These are phyloP conservation scores for Allium cepa DNA, from an alignment of 106 monocot species.

Conservation along the genomic window DNA sequence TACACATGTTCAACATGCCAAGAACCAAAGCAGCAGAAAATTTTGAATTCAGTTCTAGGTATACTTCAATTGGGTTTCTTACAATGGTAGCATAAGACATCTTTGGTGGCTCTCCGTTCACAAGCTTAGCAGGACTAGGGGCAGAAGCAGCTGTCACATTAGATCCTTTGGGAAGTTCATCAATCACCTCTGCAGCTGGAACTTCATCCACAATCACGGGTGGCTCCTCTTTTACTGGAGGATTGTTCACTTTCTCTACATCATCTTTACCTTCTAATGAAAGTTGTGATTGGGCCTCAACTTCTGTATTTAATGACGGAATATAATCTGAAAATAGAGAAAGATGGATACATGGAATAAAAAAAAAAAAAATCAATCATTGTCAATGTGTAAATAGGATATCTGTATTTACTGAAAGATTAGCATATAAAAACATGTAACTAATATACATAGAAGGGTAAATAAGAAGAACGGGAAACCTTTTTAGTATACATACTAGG, in stretches of 20 bases:
- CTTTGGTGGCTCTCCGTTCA: slow-evolving; percentile 54
- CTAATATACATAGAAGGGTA: too few relatives aligned
- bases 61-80: slow-evolving; percentile 17
- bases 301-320: slow-evolving; percentile 19
- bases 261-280: slow-evolving; percentile 33
- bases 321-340: slow-evolving; percentile 8
- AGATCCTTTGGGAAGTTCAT: slow-evolving; percentile 37
- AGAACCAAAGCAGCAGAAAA: too few relatives aligned
- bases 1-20: too few relatives aligned
- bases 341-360: neutral
- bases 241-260: slow-evolving; percentile 47
- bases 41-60: too few relatives aligned
- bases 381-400: too few relatives aligned
- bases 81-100: slow-evolving; percentile 98
- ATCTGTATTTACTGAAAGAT: too few relatives aligned
- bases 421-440: too few relatives aligned
- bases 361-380: too few relatives aligned
- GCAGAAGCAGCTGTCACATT: slow-evolving; percentile 12
- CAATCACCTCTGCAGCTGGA: slow-evolving; percentile 41
- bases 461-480: too few relatives aligned
- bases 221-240: slow-evolving; percentile 38
- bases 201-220: slow-evolving; percentile 41
- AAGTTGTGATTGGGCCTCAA: slow-evolving; percentile 12
- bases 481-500: too few relatives aligned
- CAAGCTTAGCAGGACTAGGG: neutral